These are phyloP conservation scores for Brassica rapa DNA, from an alignment of 345 rosid species.

Conservation along the genomic window DNA sequence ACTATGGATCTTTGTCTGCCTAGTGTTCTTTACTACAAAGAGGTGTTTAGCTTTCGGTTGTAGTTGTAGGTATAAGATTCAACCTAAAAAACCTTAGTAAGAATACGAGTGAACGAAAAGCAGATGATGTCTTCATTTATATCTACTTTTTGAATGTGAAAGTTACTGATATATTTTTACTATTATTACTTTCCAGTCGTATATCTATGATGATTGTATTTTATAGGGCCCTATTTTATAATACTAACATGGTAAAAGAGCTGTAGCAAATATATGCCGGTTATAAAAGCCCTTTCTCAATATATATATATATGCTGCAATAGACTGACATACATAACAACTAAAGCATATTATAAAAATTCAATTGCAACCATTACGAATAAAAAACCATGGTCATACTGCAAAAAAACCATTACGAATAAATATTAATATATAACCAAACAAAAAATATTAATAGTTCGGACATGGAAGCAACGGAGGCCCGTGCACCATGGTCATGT, in stretches of 20 bases:
- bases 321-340: background rate
- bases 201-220: background rate
- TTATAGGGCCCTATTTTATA: background rate
- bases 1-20: conserved; percentile 25
- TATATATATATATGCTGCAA: no score
- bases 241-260: background rate
- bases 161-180: background rate
- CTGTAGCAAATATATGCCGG: background rate
- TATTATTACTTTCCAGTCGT: background rate
- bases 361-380: background rate
- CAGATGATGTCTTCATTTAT: background rate
- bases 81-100: background rate
- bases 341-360: background rate
- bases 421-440: background rate
- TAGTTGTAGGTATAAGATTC: background rate
- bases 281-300: no score
- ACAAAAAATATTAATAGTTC: background rate
- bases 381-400: background rate
- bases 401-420: background rate
- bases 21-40: conserved; percentile 9
- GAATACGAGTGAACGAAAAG: background rate
- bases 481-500: conserved; percentile 33
- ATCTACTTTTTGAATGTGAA: background rate
- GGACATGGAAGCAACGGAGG: conserved; percentile 27
- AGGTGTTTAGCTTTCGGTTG: background rate